These are phyloP conservation scores for Dictyostelium purpureum DNA, from an alignment of 78 protist species.

Conservation along the genomic window DNA sequence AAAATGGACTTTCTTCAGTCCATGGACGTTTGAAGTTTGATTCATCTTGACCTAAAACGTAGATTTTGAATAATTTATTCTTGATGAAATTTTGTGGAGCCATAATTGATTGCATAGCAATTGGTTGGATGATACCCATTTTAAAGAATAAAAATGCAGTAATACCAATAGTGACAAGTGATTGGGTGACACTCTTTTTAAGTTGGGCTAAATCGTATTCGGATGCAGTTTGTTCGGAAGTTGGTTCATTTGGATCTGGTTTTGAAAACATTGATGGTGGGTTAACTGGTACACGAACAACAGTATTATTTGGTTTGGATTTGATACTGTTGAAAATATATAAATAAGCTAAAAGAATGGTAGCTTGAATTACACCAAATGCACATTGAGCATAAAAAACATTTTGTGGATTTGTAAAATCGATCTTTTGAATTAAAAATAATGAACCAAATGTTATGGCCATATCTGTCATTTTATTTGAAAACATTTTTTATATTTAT, in stretches of 20 bases:
- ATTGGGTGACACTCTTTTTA: constrained; percentile 14
- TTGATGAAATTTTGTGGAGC: constrained; percentile 43
- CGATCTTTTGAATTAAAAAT: constrained; percentile 57
- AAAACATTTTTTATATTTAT: neutral
- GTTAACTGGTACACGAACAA: constrained; percentile 23
- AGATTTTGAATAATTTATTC: constrained; percentile 60
- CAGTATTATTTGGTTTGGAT: neutral
- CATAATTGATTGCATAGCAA: constrained; percentile 39
- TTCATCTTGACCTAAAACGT: constrained; percentile 62
- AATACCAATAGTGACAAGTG: constrained; percentile 6
- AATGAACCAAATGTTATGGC: constrained; percentile 45
- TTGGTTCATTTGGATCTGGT: constrained; percentile 12
- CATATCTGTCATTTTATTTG: constrained; percentile 16
- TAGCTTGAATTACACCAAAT: constrained; percentile 17
- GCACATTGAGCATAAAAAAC: constrained; percentile 1
- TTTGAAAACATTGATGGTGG: constrained; percentile 23
- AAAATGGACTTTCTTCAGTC: constrained; percentile 63
- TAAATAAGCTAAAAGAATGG: neutral
- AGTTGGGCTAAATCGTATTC: constrained; percentile 41
- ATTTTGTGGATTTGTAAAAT: constrained; percentile 29
- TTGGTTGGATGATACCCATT: constrained; percentile 49
- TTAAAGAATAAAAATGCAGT: constrained; percentile 32
- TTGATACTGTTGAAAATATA: neutral
- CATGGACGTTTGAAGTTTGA: constrained; percentile 57
- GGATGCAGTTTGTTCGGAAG: constrained; percentile 5